phyloP scores from a whole-genome alignment of 73 alveolate genomes.

The Uronychia binucleata region DNA sequence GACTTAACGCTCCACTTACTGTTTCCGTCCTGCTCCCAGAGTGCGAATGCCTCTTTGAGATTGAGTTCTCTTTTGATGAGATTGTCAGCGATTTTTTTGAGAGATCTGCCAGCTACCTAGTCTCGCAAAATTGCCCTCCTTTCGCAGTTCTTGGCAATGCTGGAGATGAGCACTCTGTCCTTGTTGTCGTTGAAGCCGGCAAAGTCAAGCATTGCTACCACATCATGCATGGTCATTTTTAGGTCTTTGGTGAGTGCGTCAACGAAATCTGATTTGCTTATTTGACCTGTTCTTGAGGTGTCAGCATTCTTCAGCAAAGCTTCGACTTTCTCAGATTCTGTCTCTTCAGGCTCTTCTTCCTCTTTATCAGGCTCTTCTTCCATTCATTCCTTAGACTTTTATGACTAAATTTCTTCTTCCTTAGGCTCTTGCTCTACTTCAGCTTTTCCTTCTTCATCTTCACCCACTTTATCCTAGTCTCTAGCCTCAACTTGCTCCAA shows the following conservation, averaged over 20 bases:
- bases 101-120: background rate
- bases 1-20: background rate
- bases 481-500: background rate
- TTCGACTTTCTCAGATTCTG: background rate
- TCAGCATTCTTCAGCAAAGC: background rate
- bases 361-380: background rate
- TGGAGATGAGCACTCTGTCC: background rate
- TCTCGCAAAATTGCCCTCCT: slow-evolving; percentile 7
- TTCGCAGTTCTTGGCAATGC: slow-evolving; percentile 1
- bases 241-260: slow-evolving; percentile 18
- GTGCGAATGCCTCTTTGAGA: slow-evolving; percentile 10
- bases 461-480: background rate
- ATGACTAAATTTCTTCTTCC: background rate
- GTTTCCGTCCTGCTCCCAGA: slow-evolving; percentile 4
- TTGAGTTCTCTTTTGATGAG: slow-evolving; percentile 3
- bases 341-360: background rate
- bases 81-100: slow-evolving; percentile 8
- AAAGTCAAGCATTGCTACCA: slow-evolving; percentile 1
- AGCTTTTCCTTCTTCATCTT: background rate
- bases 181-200: slow-evolving; percentile 9
- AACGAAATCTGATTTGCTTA: background rate
- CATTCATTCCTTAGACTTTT: background rate
- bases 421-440: background rate
- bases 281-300: slow-evolving; percentile 3
- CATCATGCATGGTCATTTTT: slow-evolving; percentile 19